Conservation (phyloP, 148 eudicot species). For the Chenopodium album region DNA sequence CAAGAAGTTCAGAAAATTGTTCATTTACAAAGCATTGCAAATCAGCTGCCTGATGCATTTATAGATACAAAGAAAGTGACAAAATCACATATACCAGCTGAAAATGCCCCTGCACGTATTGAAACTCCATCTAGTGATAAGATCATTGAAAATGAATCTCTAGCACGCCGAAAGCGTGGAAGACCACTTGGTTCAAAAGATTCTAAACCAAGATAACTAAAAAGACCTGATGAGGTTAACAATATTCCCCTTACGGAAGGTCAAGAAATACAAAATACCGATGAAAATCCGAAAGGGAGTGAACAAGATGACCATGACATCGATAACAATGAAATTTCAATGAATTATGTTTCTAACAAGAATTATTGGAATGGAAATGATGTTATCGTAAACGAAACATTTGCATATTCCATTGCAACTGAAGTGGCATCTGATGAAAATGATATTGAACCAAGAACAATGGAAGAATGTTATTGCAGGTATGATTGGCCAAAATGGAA, state of each 20-base stretch:
- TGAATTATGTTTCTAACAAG: neutral
- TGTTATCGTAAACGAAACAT: neutral
- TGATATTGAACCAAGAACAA: neutral
- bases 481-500: slow-evolving; percentile 12
- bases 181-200: neutral
- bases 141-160: neutral
- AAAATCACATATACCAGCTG: neutral
- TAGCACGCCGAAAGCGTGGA: neutral
- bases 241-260: too few relatives aligned
- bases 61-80: neutral
- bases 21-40: neutral
- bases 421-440: neutral
- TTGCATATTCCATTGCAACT: neutral
- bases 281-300: too few relatives aligned
- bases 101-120: neutral
- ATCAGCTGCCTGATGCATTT: neutral
- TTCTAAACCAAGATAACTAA: neutral
- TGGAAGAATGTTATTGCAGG: neutral
- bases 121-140: neutral
- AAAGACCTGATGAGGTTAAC: neutral
- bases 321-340: neutral
- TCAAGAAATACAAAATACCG: too few relatives aligned
- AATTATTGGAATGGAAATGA: neutral
- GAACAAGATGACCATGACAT: neutral
- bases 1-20: neutral